A percentile compares a stretch with the other conserved stretches of the same genome.
Conservation (phyloP, 306 rosid species). For the Elaeagnus macrophylla region DNA sequence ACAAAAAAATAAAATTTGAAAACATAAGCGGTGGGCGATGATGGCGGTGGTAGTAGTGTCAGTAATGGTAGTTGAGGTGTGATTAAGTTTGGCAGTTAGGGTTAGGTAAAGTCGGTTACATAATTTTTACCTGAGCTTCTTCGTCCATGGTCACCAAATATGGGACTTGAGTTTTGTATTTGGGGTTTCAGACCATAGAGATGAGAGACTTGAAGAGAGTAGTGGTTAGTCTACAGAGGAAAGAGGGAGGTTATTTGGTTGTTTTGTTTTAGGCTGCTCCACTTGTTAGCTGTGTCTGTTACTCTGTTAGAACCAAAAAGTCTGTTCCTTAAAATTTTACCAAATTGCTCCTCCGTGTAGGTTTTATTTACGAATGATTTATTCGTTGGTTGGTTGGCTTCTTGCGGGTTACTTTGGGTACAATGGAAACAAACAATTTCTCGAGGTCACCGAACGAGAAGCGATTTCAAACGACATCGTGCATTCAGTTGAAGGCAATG, state of each 20-base stretch:
- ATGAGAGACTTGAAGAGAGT: neutral
- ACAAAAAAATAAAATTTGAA: neutral
- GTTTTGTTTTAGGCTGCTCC: neutral
- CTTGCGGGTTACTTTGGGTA: neutral
- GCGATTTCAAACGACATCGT: too few species aligned
- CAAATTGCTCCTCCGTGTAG: constrained; percentile 10
- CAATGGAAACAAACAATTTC: too few species aligned
- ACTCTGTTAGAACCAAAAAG: constrained; percentile 8
- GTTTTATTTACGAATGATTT: neutral
- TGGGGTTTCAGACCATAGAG: too few species aligned
- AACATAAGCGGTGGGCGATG: constrained; percentile 1
- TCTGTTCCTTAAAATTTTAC: constrained; percentile 5
- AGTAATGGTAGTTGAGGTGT: neutral
- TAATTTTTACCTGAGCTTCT: constrained; percentile 33
- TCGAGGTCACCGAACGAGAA: too few species aligned
- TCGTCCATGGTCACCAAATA: constrained; percentile 24
- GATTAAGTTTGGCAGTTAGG: constrained; percentile 7
- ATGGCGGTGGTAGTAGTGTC: neutral
- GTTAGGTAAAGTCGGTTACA: neutral
- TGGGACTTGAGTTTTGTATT: neutral
- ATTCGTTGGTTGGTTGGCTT: too few species aligned
- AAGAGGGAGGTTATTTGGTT: constrained; percentile 20
- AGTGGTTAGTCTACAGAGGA: neutral
- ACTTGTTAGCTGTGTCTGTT: constrained; percentile 12
- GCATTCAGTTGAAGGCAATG: too few species aligned